Base-by-base conservation (phyloP, 768 basidiomycete species). In the Hypholoma fasciculare region DNA sequence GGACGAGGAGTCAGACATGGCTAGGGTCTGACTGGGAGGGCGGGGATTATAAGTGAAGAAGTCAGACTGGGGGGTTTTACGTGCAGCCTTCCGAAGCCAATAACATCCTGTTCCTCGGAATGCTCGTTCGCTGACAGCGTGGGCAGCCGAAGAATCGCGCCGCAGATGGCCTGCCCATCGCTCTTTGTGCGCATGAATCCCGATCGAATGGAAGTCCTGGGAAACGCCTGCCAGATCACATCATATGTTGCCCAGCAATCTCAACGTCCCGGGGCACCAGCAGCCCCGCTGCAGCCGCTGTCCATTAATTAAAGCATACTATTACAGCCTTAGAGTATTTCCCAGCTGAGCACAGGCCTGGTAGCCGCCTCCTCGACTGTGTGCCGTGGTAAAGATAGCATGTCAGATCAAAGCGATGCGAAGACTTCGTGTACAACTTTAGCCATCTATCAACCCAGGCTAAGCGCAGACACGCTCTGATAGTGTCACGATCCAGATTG, bases 1-100 rank as follows among this genome's bases (percentile, higher is more conserved):
- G 63, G 54, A 60, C 39, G 37, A 65, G 61, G 63, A 49, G 43
- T 65, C 61, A 48, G 66, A 67, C 66, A 67, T 67, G 56, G 55
- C 16, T 14, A 3, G 2, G 11, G 40, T 17, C 16, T 16, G 40
- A 14, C 13, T 42, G 40, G 40, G 7, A 14, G 8, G 40, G 40
- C 40, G 13, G 40, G 40, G 40, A 12, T 42, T 42, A 42, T 42
- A 42, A 16, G 40, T 14, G 16, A 7, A 42, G 13, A 17, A 17
- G 7, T 6, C 1, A 4, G 17, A 17, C 40, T 14, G 17, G 16
- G 13, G 16, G 40, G 17, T 42, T 23, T 42, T 42, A 42, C 40
- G 40, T 42, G 40, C 40, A 14, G 17, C 23, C 23, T 23, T 23
- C 23, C 23, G 23, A 23, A 23, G 23, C 23, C 23, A 23, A 23